These are phyloP conservation scores for Cryptosporidium muris DNA, from an alignment of 169 alveolate genomes.

Conservation along the genomic window DNA sequence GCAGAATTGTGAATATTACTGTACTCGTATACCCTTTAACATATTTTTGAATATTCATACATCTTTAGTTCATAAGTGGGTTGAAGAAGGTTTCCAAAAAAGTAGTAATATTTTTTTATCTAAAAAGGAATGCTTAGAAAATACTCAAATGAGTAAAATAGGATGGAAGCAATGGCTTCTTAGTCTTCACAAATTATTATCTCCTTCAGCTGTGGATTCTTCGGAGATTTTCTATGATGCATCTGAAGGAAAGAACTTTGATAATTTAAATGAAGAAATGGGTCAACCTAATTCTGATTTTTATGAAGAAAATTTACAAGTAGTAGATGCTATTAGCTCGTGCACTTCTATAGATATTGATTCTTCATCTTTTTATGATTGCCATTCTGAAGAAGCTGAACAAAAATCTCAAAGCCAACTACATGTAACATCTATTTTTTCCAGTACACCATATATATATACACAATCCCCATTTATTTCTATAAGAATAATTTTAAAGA, in stretches of 20 bases:
- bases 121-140: not conserved
- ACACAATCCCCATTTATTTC: conserved; percentile 49
- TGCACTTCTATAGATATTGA: conserved; percentile 37
- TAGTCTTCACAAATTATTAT: conserved; percentile 33
- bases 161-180: conserved; percentile 69
- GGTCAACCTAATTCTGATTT: not conserved
- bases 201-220: conserved; percentile 10
- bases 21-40: conserved; percentile 38
- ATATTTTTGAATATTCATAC: conserved; percentile 53
- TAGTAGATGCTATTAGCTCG: not conserved
- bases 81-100: conserved; percentile 41
- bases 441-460: not conserved
- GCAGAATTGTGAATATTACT: conserved; percentile 49
- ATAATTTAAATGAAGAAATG: not conserved
- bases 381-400: conserved; percentile 36
- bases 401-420: not conserved
- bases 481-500: conserved; percentile 41
- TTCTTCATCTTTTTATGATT: conserved; percentile 28
- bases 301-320: not conserved
- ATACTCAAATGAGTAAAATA: not conserved
- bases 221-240: conserved; percentile 56
- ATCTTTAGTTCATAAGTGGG: conserved; percentile 64
- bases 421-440: not conserved
- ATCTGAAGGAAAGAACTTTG: not conserved
- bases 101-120: not conserved